These are phyloP conservation scores for Candida incommunis DNA, from an alignment of 805 yeast genomes.

Conservation along the genomic window DNA sequence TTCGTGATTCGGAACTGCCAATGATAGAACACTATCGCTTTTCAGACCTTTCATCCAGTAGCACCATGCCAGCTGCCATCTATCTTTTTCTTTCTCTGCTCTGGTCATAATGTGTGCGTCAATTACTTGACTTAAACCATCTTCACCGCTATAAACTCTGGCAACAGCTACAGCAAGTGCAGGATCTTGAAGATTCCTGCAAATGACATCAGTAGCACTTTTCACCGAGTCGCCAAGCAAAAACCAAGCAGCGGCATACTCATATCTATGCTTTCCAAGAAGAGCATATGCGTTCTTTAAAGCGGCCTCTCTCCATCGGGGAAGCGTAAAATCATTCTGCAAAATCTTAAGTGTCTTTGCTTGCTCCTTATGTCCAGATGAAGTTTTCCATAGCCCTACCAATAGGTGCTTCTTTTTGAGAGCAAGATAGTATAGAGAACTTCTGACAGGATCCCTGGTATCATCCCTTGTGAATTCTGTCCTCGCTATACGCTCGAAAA, in stretches of 20 bases:
- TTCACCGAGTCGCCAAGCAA: slow-evolving; percentile 58
- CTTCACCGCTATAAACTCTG: slow-evolving; percentile 53
- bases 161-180: slow-evolving; percentile 72
- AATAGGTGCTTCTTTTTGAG: slow-evolving; percentile 63
- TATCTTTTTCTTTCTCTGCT: slow-evolving; percentile 48
- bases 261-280: slow-evolving; percentile 72
- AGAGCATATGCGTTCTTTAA: slow-evolving; percentile 84
- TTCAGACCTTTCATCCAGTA: slow-evolving; percentile 49
- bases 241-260: slow-evolving; percentile 84
- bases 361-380: slow-evolving; percentile 64
- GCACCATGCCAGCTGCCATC: slow-evolving; percentile 76
- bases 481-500: slow-evolving; percentile 58
- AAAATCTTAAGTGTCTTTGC: slow-evolving; percentile 69
- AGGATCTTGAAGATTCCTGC: slow-evolving; percentile 51
- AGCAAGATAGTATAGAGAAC: slow-evolving; percentile 68
- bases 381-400: slow-evolving; percentile 71
- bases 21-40: slow-evolving; percentile 43
- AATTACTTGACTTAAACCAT: slow-evolving; percentile 39
- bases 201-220: slow-evolving; percentile 66
- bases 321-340: slow-evolving; percentile 56
- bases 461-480: slow-evolving; percentile 49
- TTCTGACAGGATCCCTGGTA: slow-evolving; percentile 54
- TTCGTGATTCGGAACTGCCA: slow-evolving; percentile 24
- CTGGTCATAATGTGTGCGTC: slow-evolving; percentile 36
- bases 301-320: slow-evolving; percentile 81